phyloP scores from a whole-genome alignment of 345 rosid species.

The Aquilaria sinensis region DNA sequence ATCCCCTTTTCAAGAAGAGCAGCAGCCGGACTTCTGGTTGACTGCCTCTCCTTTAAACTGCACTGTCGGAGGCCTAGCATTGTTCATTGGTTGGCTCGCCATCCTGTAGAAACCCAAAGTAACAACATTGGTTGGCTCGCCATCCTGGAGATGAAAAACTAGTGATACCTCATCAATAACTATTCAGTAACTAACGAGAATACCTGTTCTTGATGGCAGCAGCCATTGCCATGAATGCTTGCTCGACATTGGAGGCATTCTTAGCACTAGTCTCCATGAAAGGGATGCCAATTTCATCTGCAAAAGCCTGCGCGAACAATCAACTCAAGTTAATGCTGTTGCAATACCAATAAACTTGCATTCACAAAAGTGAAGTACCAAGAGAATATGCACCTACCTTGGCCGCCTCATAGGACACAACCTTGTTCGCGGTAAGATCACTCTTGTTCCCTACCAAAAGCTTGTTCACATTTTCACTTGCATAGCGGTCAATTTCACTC shows the following conservation, averaged over 20 bases:
- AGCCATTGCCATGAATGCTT: slow-evolving; percentile 86
- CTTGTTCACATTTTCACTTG: slow-evolving; percentile 76
- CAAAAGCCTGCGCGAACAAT: slow-evolving; percentile 43
- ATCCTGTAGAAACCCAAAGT: slow-evolving; percentile 29
- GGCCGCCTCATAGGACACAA: slow-evolving; percentile 63
- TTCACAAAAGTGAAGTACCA: neutral
- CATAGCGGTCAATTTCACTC: slow-evolving; percentile 73
- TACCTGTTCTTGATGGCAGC: slow-evolving; percentile 66
- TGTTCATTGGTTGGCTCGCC: slow-evolving; percentile 67
- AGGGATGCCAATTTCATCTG: slow-evolving; percentile 76
- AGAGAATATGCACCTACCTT: slow-evolving; percentile 30
- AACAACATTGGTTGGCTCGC: neutral
- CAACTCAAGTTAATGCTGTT: neutral
- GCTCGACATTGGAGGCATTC: slow-evolving; percentile 63
- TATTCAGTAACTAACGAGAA: neutral
- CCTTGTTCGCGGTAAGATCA: slow-evolving; percentile 69
- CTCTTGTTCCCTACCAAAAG: slow-evolving; percentile 71
- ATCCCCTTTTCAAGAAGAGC: slow-evolving; percentile 43
- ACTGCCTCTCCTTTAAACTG: slow-evolving; percentile 75
- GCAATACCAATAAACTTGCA: neutral
- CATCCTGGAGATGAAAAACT: neutral
- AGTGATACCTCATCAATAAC: neutral
- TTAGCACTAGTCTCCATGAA: slow-evolving; percentile 87
- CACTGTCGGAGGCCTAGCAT: slow-evolving; percentile 61
- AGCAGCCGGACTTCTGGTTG: slow-evolving; percentile 70